Evolutionary conservation across 345 rosid species (phyloP).

Genomic region (Citrus mangshanensis): DNA sequence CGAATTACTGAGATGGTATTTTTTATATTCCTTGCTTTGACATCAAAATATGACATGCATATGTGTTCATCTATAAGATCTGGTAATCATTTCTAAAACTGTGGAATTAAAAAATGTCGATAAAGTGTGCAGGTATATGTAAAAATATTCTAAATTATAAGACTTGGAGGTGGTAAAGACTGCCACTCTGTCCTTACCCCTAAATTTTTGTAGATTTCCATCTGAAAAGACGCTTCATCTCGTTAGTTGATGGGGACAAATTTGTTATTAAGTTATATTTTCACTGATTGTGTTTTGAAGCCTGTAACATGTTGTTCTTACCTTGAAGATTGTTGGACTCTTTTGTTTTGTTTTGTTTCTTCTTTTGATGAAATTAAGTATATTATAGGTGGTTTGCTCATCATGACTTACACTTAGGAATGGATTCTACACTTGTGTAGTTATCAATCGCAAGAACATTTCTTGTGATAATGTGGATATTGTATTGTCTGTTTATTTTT

Average conservation of each 20-base stretch:
- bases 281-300: background rate
- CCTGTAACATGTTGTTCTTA: background rate
- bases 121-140: background rate
- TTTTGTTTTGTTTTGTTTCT: background rate
- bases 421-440: too few species aligned
- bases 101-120: background rate
- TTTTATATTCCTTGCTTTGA: background rate
- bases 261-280: too few species aligned
- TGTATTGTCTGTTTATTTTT: background rate
- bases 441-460: too few species aligned
- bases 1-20: constrained; percentile 67
- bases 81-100: background rate
- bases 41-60: background rate
- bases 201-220: too few species aligned
- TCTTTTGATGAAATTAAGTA: background rate
- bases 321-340: background rate
- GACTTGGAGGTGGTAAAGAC: too few species aligned
- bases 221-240: too few species aligned
- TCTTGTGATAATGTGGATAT: background rate
- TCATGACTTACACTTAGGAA: too few species aligned
- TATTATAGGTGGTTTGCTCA: background rate
- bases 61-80: background rate
- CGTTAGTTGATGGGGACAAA: too few species aligned
- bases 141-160: too few species aligned
- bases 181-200: too few species aligned